These are phyloP conservation scores for Thielaviopsis punctulata DNA, from an alignment of 2,329 filamentous ascomycete genomes.

Conservation along the genomic window DNA sequence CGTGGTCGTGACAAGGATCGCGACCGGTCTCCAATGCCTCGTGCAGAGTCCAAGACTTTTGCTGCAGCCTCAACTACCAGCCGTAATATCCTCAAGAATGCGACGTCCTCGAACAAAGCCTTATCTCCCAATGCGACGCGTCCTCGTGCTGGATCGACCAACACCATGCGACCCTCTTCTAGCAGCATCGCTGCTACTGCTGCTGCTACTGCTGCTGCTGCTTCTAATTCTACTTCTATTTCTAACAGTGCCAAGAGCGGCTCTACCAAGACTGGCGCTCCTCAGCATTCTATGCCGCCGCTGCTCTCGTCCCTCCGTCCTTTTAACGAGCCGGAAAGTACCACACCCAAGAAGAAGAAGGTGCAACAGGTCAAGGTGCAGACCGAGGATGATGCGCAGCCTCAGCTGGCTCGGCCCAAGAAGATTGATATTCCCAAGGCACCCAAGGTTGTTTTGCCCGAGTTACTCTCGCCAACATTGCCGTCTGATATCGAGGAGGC, in stretches of 20 bases:
- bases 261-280: slow-evolving; percentile 1
- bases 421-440: slow-evolving; percentile 12
- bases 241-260: slow-evolving; percentile 16
- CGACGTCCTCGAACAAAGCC: slow-evolving; percentile 16
- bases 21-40: neutral
- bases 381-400: slow-evolving; percentile 20
- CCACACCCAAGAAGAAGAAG: neutral
- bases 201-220: slow-evolving; percentile 16
- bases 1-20: slow-evolving; percentile 15
- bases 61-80: slow-evolving; percentile 20
- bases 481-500: slow-evolving; percentile 34
- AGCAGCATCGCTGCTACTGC: neutral
- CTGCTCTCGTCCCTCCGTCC: neutral
- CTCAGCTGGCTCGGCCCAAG: slow-evolving; percentile 1
- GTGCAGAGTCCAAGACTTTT: slow-evolving; percentile 1
- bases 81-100: slow-evolving; percentile 19
- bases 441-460: slow-evolving; percentile 20
- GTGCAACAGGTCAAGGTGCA: slow-evolving; percentile 15
- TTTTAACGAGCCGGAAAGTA: neutral
- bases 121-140: slow-evolving; percentile 22
- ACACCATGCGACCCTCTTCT: slow-evolving; percentile 22
- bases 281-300: neutral
- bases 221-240: slow-evolving; percentile 19
- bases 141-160: slow-evolving; percentile 24
- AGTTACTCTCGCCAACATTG: slow-evolving; percentile 38